A percentile compares a stretch with the other conserved stretches of the same genome.
Evolutionary conservation across 768 basidiomycete species (phyloP).

Genomic region (Hebeloma cylindrosporum): DNA sequence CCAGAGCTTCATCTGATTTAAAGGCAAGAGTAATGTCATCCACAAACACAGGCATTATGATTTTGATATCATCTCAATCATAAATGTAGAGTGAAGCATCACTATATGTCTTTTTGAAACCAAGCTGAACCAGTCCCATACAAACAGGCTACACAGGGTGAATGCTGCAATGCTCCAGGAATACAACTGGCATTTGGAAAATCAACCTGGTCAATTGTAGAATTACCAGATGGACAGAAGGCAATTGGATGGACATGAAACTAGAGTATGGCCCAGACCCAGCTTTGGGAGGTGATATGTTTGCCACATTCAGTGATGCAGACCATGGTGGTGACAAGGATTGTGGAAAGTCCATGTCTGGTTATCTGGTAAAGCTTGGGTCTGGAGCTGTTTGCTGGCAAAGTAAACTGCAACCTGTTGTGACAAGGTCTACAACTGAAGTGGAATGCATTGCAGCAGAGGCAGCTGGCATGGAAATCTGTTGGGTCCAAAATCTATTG

Average conservation of each 20-base stretch:
- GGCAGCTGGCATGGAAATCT: conserved; percentile 29
- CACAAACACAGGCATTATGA: conserved; percentile 21
- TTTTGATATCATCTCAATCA: conserved; percentile 28
- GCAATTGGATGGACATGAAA: conserved; percentile 14
- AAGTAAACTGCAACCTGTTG: conserved; percentile 36
- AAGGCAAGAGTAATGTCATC: conserved; percentile 13
- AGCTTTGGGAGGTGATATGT: conserved; percentile 6
- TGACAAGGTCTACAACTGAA: conserved; percentile 41
- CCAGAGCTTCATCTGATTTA: conserved; percentile 1
- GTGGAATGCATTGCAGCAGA: conserved; percentile 39
- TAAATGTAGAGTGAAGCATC: conserved; percentile 18
- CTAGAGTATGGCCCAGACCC: conserved; percentile 11
- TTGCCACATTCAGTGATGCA: conserved; percentile 27
- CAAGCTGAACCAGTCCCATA: neutral
- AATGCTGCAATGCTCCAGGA: no score
- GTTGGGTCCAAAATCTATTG: conserved; percentile 33
- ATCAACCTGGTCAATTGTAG: no score
- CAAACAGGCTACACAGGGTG: no score
- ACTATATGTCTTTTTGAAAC: conserved; percentile 10
- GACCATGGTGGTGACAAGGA: conserved; percentile 30
- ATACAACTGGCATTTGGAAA: no score
- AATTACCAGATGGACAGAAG: no score
- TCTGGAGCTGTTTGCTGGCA: conserved; percentile 38
- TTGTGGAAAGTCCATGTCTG: conserved; percentile 33
- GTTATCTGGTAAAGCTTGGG: conserved; percentile 36